Conservation (phyloP, 805 yeast genomes). For the Barnettozyma sucrosica region DNA sequence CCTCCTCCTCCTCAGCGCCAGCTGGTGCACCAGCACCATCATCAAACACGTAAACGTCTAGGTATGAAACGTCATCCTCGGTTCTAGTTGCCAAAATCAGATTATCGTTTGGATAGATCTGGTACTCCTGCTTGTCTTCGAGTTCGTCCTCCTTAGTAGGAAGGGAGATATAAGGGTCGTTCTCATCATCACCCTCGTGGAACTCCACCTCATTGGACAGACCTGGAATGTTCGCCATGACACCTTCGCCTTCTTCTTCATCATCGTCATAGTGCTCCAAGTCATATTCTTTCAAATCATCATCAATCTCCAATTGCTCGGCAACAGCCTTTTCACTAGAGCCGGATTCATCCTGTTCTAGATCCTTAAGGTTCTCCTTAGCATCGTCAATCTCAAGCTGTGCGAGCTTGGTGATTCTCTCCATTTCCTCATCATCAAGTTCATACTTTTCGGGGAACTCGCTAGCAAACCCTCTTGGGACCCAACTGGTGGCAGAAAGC, state of each 20-base stretch:
- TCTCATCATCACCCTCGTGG: slow-evolving; percentile 41
- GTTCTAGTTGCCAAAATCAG: slow-evolving; percentile 88
- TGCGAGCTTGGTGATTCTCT: slow-evolving; percentile 80
- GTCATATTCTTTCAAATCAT: slow-evolving; percentile 83
- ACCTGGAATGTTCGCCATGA: slow-evolving; percentile 67
- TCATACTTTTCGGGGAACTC: slow-evolving; percentile 90
- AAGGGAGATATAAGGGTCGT: slow-evolving; percentile 39
- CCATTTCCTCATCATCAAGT: slow-evolving; percentile 88
- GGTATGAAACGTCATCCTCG: slow-evolving; percentile 87
- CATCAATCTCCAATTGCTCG: slow-evolving; percentile 61
- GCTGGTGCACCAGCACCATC: slow-evolving; percentile 84
- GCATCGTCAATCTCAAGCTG: slow-evolving; percentile 77
- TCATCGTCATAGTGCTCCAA: slow-evolving; percentile 80
- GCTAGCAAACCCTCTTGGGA: slow-evolving; percentile 90
- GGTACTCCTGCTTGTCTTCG: slow-evolving; percentile 81
- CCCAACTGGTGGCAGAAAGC: slow-evolving; percentile 94
- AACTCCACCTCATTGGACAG: slow-evolving; percentile 55
- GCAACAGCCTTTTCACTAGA: slow-evolving; percentile 5
- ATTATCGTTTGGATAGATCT: slow-evolving; percentile 85
- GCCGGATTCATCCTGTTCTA: slow-evolving; percentile 21
- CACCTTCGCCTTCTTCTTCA: slow-evolving; percentile 50
- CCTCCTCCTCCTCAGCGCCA: slow-evolving; percentile 59
- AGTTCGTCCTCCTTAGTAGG: slow-evolving; percentile 48
- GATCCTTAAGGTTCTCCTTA: slow-evolving; percentile 52
- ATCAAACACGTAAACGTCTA: slow-evolving; percentile 92